Percentiles rank a stretch among this genome's conserved stretches.
phyloP scores from a whole-genome alignment of 352 stramenopile species.

The Pythium utonaiense region DNA sequence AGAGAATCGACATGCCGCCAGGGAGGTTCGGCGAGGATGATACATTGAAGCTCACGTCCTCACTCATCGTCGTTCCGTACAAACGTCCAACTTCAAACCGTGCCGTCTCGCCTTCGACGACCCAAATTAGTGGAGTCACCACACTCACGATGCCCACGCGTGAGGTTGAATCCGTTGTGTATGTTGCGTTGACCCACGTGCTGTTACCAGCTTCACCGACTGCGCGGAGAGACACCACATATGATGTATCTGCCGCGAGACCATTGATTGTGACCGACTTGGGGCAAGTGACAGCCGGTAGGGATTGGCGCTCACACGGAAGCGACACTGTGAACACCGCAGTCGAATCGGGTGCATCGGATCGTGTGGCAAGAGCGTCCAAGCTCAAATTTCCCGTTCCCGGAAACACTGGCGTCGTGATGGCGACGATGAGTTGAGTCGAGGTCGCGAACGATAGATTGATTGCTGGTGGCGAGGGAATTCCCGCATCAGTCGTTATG shows the following conservation, averaged over 20 bases:
- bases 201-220: slow-evolving; percentile 29
- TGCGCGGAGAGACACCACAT: slow-evolving; percentile 27
- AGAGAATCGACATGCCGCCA: neutral
- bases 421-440: slow-evolving; percentile 22
- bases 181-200: slow-evolving; percentile 26
- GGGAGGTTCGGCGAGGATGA: slow-evolving; percentile 1
- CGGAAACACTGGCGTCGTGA: slow-evolving; percentile 17
- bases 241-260: slow-evolving; percentile 12
- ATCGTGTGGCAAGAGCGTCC: slow-evolving; percentile 9
- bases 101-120: slow-evolving; percentile 12
- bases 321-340: neutral
- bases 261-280: slow-evolving; percentile 9
- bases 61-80: slow-evolving; percentile 15
- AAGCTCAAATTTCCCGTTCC: slow-evolving; percentile 17
- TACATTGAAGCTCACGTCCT: slow-evolving; percentile 5
- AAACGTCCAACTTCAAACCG: slow-evolving; percentile 15
- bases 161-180: slow-evolving; percentile 23
- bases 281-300: slow-evolving; percentile 23
- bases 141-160: slow-evolving; percentile 21
- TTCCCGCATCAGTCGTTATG: slow-evolving; percentile 29
- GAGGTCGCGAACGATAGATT: slow-evolving; percentile 25
- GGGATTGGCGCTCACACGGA: neutral
- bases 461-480: slow-evolving; percentile 24
- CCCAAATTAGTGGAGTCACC: slow-evolving; percentile 14
- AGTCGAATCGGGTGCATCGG: neutral